Percentiles rank a stretch among this genome's conserved stretches.
Evolutionary conservation across 805 yeast genomes (phyloP).

Genomic region (Candida golubevii): DNA sequence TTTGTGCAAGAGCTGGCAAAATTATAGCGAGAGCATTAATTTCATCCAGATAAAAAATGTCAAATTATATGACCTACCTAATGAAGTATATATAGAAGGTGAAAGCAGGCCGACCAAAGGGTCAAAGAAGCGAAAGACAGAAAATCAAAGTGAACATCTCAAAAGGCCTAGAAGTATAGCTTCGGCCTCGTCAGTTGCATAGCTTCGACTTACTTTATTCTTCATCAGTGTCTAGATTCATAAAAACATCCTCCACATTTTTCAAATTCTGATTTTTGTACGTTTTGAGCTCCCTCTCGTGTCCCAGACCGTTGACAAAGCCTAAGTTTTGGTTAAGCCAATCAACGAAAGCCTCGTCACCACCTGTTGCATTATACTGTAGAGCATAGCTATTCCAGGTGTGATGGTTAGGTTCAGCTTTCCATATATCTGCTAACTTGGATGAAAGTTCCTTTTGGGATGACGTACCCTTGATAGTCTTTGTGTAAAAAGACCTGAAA

Average conservation of each 20-base stretch:
- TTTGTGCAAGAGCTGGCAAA: constrained; percentile 69
- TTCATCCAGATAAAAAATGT: constrained; percentile 56
- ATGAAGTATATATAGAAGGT: constrained; percentile 73
- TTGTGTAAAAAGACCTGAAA: constrained; percentile 6
- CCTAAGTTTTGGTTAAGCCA: constrained; percentile 6
- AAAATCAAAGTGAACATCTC: constrained; percentile 5
- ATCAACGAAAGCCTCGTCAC: constrained; percentile 4
- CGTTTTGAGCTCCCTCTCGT: background rate
- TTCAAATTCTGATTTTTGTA: background rate
- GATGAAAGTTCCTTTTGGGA: constrained; percentile 6
- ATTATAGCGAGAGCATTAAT: constrained; percentile 57
- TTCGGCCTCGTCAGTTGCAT: background rate
- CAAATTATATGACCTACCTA: constrained; percentile 76
- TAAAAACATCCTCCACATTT: constrained; percentile 8
- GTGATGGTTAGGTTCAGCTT: constrained; percentile 2
- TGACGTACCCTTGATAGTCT: constrained; percentile 4
- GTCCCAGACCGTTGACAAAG: background rate
- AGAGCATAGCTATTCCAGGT: constrained; percentile 8
- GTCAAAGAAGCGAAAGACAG: constrained; percentile 26
- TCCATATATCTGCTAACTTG: constrained; percentile 6
- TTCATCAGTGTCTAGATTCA: background rate
- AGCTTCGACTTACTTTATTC: background rate
- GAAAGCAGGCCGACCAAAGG: constrained; percentile 68
- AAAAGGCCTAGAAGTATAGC: constrained; percentile 4
- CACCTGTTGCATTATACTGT: constrained; percentile 10